Base-by-base conservation (phyloP, 2,329 filamentous ascomycete species). In the Penicillium carneum region DNA sequence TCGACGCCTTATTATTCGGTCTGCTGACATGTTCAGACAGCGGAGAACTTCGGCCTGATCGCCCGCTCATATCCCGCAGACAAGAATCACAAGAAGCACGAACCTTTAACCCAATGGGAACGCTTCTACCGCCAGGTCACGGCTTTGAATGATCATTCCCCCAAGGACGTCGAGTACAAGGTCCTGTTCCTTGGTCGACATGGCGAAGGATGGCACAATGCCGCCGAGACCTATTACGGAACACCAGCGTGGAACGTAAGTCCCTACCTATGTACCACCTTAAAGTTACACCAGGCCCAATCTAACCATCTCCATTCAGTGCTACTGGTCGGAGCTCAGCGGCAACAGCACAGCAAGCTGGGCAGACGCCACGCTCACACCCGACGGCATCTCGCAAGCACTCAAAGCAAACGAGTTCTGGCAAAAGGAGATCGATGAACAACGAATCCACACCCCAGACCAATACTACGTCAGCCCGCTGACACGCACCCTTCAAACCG, bases 151-250 rank as follows among this genome's bases (percentile, higher is more conserved):
- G 51, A 66, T 58, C 56, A 80, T 3, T 73, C 78, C 0, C 73
- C 74, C 1, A 53, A 68, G 0, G 76, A 78, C 54, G 77, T 82
- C 7, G 74, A 79, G 38, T 88, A 87, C 74, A 84, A 83, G 48
- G 76, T 88, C 2, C 73, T 88, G 29, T 87, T 84, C 72, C 73
- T 87, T 51, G 86, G 84, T 38, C 82, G 86, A 29, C 86, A 88
- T 68, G 86, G 86, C 18, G 81, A 88, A 70, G 86, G 86, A 10
- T 83, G 77, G 67, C 84, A 88, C 73, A 88, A 88, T 66, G 84
- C 84, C 10, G 86, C 85, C 1, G 83, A 88, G 69, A 71, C 76
- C 1, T 84, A 79, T 66, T 88, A 86, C 63, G 86, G 86, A 41
- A 87, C 84, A 0, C 79, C 82, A 4, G 84, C 82, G 0, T 88